Base-by-base conservation (phyloP, 768 basidiomycete species). In the Tulasnella sp. region DNA sequence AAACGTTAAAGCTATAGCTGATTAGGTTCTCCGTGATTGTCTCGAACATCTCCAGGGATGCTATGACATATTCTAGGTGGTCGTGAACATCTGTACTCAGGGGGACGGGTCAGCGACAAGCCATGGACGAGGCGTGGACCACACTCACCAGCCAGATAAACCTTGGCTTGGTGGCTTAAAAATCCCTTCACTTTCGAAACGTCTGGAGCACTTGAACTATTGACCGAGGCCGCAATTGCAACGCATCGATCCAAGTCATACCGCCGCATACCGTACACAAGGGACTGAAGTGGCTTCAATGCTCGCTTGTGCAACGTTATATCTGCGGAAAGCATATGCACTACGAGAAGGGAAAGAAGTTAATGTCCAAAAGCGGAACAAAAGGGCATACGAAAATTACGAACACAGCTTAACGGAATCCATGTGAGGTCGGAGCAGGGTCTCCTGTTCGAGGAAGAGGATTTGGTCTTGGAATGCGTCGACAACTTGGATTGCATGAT, bases 61-160 rank as follows among this genome's bases (percentile, higher is more conserved):
- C 86, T 38, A 94, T 83, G 40, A 92, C 90, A 79, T 91, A 91
- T 78, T 93, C 93, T 86, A 92, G 90, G 81, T 95, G 93, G 83
- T 95, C 93, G 79, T 89, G 88, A 2, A 93, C 91, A 83, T 94
- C 93, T 92, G n/a, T n/a, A n/a, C n/a, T n/a, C n/a, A n/a, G n/a
- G n/a, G n/a, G n/a, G n/a, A n/a, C n/a, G n/a, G n/a, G n/a, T n/a
- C n/a, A n/a, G n/a, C n/a, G n/a, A n/a, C n/a, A n/a, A 78, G 12
- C 9, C 75, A 71, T n/a, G n/a, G n/a, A n/a, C n/a, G n/a, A n/a
- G n/a, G n/a, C n/a, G n/a, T n/a, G n/a, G n/a, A n/a, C n/a, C n/a
- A n/a, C n/a, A n/a, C n/a, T n/a, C n/a, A 46, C 81, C 46, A 46
- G 91, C 91, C 74, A 92, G 85, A 83, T 93, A 92, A 7, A 92